Conservation (phyloP, 768 basidiomycete genomes). For the Botryobasidium botryosum region DNA sequence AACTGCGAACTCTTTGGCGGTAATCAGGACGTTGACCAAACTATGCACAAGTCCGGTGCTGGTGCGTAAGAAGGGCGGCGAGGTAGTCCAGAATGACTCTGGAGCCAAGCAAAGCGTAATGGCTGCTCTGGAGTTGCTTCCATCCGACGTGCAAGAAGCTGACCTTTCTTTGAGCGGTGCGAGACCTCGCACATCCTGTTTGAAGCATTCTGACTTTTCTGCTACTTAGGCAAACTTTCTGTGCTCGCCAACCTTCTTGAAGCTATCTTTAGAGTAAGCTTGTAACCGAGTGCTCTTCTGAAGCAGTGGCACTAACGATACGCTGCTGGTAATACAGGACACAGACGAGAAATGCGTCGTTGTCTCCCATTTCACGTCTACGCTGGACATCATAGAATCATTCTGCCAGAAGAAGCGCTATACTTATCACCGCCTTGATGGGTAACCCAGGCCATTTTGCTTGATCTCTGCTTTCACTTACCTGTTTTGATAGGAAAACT, state of each 20-base stretch:
- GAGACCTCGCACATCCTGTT: no score
- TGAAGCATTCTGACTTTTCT: no score
- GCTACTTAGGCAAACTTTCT: constrained; percentile 65
- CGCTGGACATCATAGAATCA: constrained; percentile 79
- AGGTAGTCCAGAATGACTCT: constrained; percentile 11
- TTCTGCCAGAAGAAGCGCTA: constrained; percentile 65
- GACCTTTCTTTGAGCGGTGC: constrained; percentile 71
- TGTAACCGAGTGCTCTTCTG: no score
- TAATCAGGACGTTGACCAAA: constrained; percentile 72
- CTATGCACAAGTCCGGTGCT: constrained; percentile 86
- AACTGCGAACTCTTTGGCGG: constrained; percentile 58
- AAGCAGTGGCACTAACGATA: constrained; percentile 3
- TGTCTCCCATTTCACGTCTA: constrained; percentile 93
- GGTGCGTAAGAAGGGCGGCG: constrained; percentile 42
- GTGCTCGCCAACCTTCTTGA: constrained; percentile 54
- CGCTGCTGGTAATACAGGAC: constrained; percentile 25
- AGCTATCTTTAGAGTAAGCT: no score
- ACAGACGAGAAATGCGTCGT: constrained; percentile 91
- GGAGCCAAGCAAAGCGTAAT: constrained; percentile 30
- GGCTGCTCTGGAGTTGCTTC: constrained; percentile 14
- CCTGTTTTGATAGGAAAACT: constrained; percentile 6
- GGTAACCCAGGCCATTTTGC: constrained; percentile 31
- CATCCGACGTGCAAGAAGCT: constrained; percentile 12
- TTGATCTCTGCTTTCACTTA: background rate
- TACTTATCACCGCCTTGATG: constrained; percentile 73